These are phyloP conservation scores for Conticribra guillardii DNA, from an alignment of 108 stramenopile genomes.

Conservation along the genomic window DNA sequence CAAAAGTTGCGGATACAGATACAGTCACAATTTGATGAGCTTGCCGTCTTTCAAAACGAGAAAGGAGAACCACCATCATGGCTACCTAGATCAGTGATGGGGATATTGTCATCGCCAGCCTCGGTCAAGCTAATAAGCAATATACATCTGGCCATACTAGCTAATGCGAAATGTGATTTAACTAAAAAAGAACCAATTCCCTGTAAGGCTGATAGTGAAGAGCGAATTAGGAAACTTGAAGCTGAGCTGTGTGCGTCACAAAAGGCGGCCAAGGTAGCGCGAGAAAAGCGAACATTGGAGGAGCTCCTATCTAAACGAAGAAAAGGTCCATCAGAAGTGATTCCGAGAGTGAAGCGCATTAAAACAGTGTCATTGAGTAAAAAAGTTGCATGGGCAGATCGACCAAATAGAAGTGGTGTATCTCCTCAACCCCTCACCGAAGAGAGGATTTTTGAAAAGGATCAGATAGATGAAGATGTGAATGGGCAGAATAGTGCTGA, in stretches of 20 bases:
- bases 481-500: background rate
- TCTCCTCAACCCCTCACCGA: background rate
- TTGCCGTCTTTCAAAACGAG: conserved; percentile 31
- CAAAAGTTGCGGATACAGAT: conserved; percentile 16
- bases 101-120: background rate
- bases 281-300: background rate
- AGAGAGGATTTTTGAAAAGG: background rate
- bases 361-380: background rate
- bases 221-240: background rate
- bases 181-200: background rate
- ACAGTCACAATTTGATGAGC: conserved; percentile 22
- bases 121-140: background rate
- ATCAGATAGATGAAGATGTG: background rate
- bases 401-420: background rate
- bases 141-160: background rate
- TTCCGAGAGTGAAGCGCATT: background rate
- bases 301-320: background rate
- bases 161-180: background rate
- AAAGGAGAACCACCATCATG: conserved; percentile 22
- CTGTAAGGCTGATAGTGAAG: background rate
- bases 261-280: too few relatives aligned
- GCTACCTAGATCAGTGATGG: conserved; percentile 20
- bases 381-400: background rate
- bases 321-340: background rate
- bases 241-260: too few relatives aligned